Evolutionary conservation across 495 filamentous ascomycete species (phyloP), one percentile per base, ranked within the genome.

Genomic region (Lophium mytilinum): DNA sequence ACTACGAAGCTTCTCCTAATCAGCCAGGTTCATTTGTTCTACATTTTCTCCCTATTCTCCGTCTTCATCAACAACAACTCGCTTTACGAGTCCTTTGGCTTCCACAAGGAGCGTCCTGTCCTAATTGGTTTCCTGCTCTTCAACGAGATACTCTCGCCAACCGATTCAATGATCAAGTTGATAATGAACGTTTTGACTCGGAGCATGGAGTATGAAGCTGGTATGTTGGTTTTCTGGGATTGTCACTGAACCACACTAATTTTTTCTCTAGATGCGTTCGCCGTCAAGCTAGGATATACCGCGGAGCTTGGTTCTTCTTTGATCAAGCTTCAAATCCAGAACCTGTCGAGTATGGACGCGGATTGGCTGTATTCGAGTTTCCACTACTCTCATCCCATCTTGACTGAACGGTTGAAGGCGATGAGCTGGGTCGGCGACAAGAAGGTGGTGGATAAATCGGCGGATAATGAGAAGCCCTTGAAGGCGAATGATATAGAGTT

Each of bases 321-420:
- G 57, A 88, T 97, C 73, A 98, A 97, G 76, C 86, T 98, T 39
- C 93, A 98, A 71, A 89, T 96, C 70, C 89, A 97, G 75, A 98
- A 98, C 67, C 78, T 98, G 55, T 91, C 89, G 74, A 94, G 88
- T 55, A 96, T 97, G 92, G 94, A 98, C 70, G 93, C 93, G 40
- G 94, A 98, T 71, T 94, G 86, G 87, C 80, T 96, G 75, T 98
- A 96, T 71, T 90, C 94, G 24, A 91, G 85, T 75, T 98, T 97
- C 75, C 88, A 97, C 75, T 95, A 91, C 79, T 96, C 90, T 8
- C 93, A 98, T 73, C 93, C 93, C 0, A 97, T 97, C 61, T 79
- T 98, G 53, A 85, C 90, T 8, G 94, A 98, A 78, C 81, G 93
- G 60, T 75, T 98, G 62, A 88, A 85, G 73, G 93, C 92, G 0